Base-by-base conservation (phyloP, 176 grass and related monocot genomes). In the Calamus simplicifolius region DNA sequence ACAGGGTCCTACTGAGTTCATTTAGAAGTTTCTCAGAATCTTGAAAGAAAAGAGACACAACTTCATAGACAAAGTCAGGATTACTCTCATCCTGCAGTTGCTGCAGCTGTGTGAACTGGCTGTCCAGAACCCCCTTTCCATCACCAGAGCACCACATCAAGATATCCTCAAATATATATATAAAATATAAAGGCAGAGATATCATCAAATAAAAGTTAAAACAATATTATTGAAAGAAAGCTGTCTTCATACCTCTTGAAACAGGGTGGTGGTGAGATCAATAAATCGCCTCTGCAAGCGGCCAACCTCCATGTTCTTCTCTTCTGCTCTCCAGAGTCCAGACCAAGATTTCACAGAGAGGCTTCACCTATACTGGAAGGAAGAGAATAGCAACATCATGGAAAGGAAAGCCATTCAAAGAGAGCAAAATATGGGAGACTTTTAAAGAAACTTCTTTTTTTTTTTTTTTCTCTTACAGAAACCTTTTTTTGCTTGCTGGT, bases 1-100 rank as follows among this genome's bases (percentile, higher is more conserved):
- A 82, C 79, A 77, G 62, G 49, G 52, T 76, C 53, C 31, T 69
- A 56, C 49, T 68, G 3, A 82, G 67, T 25, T 82, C 79, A 55
- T 72, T 67, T 48, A 77, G 57, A n/a, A 82, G 67, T 54, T 64
- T 77, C 28, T 70, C 73, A 12, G 79, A 57, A 21, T 82, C 79
- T 2, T 71, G 28, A 8, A 82, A 82, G 59, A 82, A 82, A 57
- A 82, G 79, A 60, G 72, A 71, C 19, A 66, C 67, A 6, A 82
- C 66, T 25, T 75, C 57, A 48, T 54, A 54, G 38, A 82, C 68
- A 67, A 82, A 82, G 14, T 69, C 59, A 18, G 73, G 79, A 53
- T 73, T 82, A 52, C 57, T 82, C 17, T 82, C 79, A 49, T 82
- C 79, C 68, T 82, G 79, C 53, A 82, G 62, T 49, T 82, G 79